Base-by-base conservation (phyloP, 2,329 filamentous ascomycete genomes). In the Ceratocystis cubensis region DNA sequence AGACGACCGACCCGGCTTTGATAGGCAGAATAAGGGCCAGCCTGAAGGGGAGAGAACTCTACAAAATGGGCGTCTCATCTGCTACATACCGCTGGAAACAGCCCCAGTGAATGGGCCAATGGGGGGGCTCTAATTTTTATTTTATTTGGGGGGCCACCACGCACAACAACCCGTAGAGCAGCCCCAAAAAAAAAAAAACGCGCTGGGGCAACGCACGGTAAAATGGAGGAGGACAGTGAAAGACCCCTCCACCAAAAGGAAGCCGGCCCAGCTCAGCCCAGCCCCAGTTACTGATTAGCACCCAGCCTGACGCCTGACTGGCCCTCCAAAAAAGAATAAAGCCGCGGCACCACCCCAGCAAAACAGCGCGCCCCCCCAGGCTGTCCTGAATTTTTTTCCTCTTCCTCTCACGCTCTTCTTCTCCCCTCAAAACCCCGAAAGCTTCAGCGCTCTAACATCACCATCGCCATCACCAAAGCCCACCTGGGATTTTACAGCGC, bases 241-340 rank as follows among this genome's bases (percentile, higher is more conserved):
- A 41, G 37, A 41, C 37, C 37, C 37, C 37, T 41, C 37, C 37
- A 41, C 10, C 37, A 41, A 41, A 41, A 41, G 37, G 37, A 41
- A n/a, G 46, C 46, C 20, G 46, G 17, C 28, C 41, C 20, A 61
- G 59, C 30, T 22, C 37, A 66, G 61, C 46, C 65, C 62, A 56
- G 57, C 50, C 64, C 59, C 33, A 64, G 56, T 66, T 66, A 66
- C 62, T 65, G 65, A 68, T 65, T 66, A 69, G 64, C 61, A 64
- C 56, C 65, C 37, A 41, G 37, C 37, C 37, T 41, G 37, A 41
- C 57, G 59, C 64, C 64, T 67, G 66, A 65, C 57, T 30, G 63
- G 57, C 25, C 66, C 66, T 48, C 37, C 63, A 30, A 65, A 67
- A 67, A 67, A 67, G 53, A 67, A 67, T 67, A 67, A 67, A 67